Conservation (phyloP, 2,329 filamentous ascomycete genomes). For the Colletotrichum theobromicola region DNA sequence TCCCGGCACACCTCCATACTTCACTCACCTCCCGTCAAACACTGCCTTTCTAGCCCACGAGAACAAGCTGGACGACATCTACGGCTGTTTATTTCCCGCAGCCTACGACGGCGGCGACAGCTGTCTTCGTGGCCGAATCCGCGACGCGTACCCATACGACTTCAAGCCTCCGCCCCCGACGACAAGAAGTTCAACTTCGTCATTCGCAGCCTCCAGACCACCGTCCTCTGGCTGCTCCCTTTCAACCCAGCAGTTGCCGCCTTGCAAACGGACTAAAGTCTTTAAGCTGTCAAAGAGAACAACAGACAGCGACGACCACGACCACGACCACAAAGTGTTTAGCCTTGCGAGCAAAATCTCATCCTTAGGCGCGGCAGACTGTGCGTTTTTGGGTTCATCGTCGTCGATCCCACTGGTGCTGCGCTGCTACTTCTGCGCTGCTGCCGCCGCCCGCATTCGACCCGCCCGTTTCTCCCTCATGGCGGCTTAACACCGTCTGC, state of each 20-base stretch:
- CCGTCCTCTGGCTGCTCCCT: not conserved
- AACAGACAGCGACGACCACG: not conserved
- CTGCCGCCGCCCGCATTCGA: not conserved
- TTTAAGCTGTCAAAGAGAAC: not conserved
- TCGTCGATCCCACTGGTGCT: not conserved
- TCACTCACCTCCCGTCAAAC: not conserved
- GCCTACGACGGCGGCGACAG: conserved; percentile 19
- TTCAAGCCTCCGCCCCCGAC: not conserved
- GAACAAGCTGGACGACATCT: not conserved
- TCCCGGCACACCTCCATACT: conserved; percentile 9
- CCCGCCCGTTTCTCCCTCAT: conserved; percentile 24
- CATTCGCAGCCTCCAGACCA: not conserved
- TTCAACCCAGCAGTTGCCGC: conserved; percentile 12
- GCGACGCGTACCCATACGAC: conserved; percentile 3
- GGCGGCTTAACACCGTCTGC: conserved; percentile 33
- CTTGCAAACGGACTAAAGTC: not conserved
- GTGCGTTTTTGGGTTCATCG: not conserved
- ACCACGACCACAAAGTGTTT: not conserved
- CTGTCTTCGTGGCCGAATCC: conserved; percentile 18
- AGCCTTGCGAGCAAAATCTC: not conserved
- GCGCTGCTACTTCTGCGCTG: not conserved
- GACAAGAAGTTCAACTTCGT: not conserved
- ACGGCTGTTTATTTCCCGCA: not conserved
- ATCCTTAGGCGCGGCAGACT: not conserved
- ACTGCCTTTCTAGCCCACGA: not conserved